These are phyloP conservation scores for Crithidia bombi DNA, from an alignment of 208 protist genomes.

Conservation along the genomic window DNA sequence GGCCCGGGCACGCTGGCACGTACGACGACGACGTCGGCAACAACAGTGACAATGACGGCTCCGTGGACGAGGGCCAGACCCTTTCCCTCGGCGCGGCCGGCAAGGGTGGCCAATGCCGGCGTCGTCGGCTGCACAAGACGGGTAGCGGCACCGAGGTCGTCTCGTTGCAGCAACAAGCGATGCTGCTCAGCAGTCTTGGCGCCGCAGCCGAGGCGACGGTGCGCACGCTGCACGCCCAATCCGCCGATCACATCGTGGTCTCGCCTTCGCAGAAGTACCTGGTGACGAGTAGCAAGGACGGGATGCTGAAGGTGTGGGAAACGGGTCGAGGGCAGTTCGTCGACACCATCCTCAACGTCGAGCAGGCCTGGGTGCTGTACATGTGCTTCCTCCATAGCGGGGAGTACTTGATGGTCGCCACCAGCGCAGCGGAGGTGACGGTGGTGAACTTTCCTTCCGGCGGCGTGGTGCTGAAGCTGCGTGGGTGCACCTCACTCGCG, in stretches of 20 bases:
- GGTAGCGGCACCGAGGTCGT: conserved; percentile 15
- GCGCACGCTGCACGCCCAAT: conserved; percentile 57
- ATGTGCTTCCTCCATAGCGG: conserved; percentile 77
- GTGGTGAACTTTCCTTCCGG: conserved; percentile 70
- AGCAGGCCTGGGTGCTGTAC: conserved; percentile 70
- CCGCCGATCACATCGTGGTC: conserved; percentile 68
- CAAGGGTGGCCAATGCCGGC: conserved; percentile 14
- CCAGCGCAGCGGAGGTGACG: conserved; percentile 83
- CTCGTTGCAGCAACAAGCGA: conserved; percentile 24
- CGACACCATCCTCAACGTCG: conserved; percentile 72
- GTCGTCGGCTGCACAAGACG: conserved; percentile 12
- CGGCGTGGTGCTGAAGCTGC: conserved; percentile 74
- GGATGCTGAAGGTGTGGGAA: conserved; percentile 84
- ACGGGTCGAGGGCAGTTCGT: conserved; percentile 54
- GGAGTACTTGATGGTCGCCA: conserved; percentile 78
- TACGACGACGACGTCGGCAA: conserved; percentile 10
- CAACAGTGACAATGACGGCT: conserved; percentile 40
- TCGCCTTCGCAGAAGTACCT: conserved; percentile 43
- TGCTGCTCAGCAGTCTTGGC: conserved; percentile 27
- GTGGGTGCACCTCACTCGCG: conserved; percentile 66
- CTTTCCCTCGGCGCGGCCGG: not conserved
- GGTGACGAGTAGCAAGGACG: conserved; percentile 80
- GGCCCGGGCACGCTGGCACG: not conserved
- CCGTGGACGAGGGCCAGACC: conserved; percentile 9
- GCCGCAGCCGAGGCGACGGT: conserved; percentile 52